Evolutionary conservation across 2,329 filamentous ascomycete genomes (phyloP).

Genomic region (Aspergillus spinulosporus): DNA sequence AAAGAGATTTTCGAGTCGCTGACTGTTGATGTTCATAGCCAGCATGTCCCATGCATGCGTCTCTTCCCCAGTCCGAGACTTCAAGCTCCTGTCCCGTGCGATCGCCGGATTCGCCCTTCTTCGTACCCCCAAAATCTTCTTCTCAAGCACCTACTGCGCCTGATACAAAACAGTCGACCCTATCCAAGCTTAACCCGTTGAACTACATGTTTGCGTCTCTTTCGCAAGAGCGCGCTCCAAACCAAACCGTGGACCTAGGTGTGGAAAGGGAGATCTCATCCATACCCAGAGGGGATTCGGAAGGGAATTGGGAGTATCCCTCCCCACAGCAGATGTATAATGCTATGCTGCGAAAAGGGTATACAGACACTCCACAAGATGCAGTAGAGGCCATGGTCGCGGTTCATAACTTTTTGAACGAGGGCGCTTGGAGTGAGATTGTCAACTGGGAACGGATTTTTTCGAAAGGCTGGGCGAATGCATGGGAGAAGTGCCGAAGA

Average conservation of each 20-base stretch:
- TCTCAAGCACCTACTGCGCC: slow-evolving; percentile 32
- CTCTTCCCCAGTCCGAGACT: slow-evolving; percentile 31
- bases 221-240: slow-evolving; percentile 72
- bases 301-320: slow-evolving; percentile 93
- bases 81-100: slow-evolving; percentile 46
- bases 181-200: slow-evolving; percentile 71
- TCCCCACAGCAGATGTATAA: slow-evolving; percentile 99
- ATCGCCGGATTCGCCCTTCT: slow-evolving; percentile 54
- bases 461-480: slow-evolving; percentile 66
- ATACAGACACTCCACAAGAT: slow-evolving; percentile 88
- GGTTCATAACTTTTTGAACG: slow-evolving; percentile 97
- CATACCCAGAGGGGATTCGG: slow-evolving; percentile 77
- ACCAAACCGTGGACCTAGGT: slow-evolving; percentile 73
- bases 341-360: slow-evolving; percentile 90
- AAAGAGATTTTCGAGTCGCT: slow-evolving; percentile 15
- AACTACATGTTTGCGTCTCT: slow-evolving; percentile 95
- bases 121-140: slow-evolving; percentile 36
- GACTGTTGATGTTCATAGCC: slow-evolving; percentile 50
- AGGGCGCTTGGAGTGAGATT: slow-evolving; percentile 95
- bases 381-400: slow-evolving; percentile 96
- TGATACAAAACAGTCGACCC: slow-evolving; percentile 47
- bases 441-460: slow-evolving; percentile 91
- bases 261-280: slow-evolving; percentile 80
- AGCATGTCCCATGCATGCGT: slow-evolving; percentile 69
- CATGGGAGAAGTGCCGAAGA: slow-evolving; percentile 71